Evolutionary conservation across 2,329 filamentous ascomycete species (phyloP).

Genomic region (Aspergillus awamori): DNA sequence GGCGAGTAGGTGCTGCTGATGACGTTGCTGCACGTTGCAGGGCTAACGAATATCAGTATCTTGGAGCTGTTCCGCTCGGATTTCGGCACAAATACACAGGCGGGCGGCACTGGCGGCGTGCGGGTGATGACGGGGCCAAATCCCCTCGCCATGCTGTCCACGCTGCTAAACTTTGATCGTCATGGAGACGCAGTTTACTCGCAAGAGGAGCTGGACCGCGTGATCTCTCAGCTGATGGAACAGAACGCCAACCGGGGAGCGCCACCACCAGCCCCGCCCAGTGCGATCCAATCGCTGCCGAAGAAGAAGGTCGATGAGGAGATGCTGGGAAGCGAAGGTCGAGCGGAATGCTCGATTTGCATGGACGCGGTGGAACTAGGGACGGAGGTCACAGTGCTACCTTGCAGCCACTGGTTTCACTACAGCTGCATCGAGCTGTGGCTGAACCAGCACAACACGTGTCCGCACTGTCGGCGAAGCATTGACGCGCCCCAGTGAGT

Average conservation of each 20-base stretch:
- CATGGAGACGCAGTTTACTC: slow-evolving; percentile 84
- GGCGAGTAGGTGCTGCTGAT: slow-evolving; percentile 46
- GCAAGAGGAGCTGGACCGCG: slow-evolving; percentile 85
- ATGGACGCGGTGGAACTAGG: slow-evolving; percentile 79
- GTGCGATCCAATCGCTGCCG: slow-evolving; percentile 72
- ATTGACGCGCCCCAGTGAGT: slow-evolving; percentile 36
- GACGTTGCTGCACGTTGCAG: not conserved
- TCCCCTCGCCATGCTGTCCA: slow-evolving; percentile 52
- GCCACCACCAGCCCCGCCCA: slow-evolving; percentile 75
- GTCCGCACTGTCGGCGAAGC: slow-evolving; percentile 61
- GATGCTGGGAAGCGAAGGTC: slow-evolving; percentile 69
- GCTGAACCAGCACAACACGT: slow-evolving; percentile 90
- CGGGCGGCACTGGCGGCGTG: slow-evolving; percentile 22
- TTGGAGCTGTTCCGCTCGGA: slow-evolving; percentile 33
- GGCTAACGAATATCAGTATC: slow-evolving; percentile 23
- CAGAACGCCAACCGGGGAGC: slow-evolving; percentile 73
- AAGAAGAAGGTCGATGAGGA: slow-evolving; percentile 70
- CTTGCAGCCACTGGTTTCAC: slow-evolving; percentile 95
- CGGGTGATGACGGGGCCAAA: slow-evolving; percentile 30
- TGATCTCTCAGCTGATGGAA: slow-evolving; percentile 88
- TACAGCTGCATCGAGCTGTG: slow-evolving; percentile 78
- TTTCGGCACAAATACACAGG: slow-evolving; percentile 15
- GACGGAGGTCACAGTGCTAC: slow-evolving; percentile 74
- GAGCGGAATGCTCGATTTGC: slow-evolving; percentile 87
- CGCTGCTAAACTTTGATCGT: slow-evolving; percentile 42